Conservation (phyloP, 1,284 basidiomycete species). For the Cryptococcus floricola region DNA sequence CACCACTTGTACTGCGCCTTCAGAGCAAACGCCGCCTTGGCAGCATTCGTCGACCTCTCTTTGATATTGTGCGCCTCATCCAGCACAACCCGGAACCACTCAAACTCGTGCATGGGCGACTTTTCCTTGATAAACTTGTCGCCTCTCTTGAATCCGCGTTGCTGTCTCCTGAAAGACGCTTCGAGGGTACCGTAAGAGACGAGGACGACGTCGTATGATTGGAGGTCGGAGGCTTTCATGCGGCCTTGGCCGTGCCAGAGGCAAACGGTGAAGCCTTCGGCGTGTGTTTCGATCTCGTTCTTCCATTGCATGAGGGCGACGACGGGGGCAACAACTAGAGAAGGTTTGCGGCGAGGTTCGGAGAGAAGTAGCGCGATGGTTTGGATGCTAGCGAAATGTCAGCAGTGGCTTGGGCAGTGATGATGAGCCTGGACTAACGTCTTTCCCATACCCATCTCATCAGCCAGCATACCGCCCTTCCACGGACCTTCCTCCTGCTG, state of each 20-base stretch:
- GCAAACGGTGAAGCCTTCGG: constrained; percentile 69
- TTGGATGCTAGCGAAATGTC: constrained; percentile 67
- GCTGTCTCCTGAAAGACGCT: constrained; percentile 88
- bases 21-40: constrained; percentile 90
- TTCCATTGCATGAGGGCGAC: constrained; percentile 99
- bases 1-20: constrained; percentile 86
- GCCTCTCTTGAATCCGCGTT: constrained; percentile 84
- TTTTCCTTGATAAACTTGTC: constrained; percentile 82
- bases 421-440: constrained; percentile 28
- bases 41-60: constrained; percentile 90
- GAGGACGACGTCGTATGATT: constrained; percentile 76
- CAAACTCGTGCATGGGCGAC: constrained; percentile 76
- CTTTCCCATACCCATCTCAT: constrained; percentile 82
- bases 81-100: constrained; percentile 69
- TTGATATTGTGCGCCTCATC: constrained; percentile 99
- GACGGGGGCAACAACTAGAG: constrained; percentile 90
- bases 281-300: constrained; percentile 84
- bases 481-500: constrained; percentile 85
- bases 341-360: constrained; percentile 62
- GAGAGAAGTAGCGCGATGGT: constrained; percentile 86
- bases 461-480: constrained; percentile 90
- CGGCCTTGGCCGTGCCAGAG: constrained; percentile 82
- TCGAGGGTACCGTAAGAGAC: constrained; percentile 75
- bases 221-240: constrained; percentile 61
- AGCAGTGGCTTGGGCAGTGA: neutral